Evolutionary conservation across 371 early-diverging fungal genomes (phyloP).

Genomic region (Mucor velutinosus): DNA sequence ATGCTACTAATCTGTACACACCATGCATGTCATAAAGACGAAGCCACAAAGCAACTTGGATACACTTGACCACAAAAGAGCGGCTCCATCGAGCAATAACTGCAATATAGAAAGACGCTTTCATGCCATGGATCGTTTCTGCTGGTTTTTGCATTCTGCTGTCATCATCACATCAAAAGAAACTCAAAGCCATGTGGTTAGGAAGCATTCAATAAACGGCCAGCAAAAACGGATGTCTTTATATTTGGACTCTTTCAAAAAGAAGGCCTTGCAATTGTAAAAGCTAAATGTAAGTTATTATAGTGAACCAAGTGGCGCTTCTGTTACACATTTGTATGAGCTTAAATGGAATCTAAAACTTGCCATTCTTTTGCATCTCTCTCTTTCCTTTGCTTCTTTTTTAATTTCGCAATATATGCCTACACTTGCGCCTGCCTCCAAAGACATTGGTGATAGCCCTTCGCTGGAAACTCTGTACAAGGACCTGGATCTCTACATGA

Average conservation of each 20-base stretch:
- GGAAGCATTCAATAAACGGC: no score
- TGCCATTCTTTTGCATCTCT: conserved; percentile 12
- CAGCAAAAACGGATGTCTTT: no score
- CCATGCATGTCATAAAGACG: neutral
- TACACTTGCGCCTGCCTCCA: neutral
- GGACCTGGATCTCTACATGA: conserved; percentile 39
- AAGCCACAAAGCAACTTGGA: neutral
- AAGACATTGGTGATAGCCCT: conserved; percentile 13
- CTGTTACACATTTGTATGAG: neutral
- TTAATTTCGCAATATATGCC: neutral
- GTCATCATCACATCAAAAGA: neutral
- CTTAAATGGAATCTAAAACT: neutral
- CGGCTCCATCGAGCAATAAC: neutral
- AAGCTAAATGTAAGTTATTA: neutral
- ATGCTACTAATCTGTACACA: neutral
- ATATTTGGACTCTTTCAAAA: neutral
- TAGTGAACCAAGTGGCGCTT: neutral
- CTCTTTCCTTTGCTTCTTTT: neutral
- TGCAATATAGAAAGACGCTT: neutral
- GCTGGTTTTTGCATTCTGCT: neutral
- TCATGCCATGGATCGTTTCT: neutral
- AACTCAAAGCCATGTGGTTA: neutral
- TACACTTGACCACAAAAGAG: neutral
- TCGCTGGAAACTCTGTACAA: conserved; percentile 38
- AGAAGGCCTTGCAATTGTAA: neutral